Percentiles rank a stretch among this genome's conserved stretches.
phyloP scores from a whole-genome alignment of 805 yeast genomes.

The Citeromyces matritensis region DNA sequence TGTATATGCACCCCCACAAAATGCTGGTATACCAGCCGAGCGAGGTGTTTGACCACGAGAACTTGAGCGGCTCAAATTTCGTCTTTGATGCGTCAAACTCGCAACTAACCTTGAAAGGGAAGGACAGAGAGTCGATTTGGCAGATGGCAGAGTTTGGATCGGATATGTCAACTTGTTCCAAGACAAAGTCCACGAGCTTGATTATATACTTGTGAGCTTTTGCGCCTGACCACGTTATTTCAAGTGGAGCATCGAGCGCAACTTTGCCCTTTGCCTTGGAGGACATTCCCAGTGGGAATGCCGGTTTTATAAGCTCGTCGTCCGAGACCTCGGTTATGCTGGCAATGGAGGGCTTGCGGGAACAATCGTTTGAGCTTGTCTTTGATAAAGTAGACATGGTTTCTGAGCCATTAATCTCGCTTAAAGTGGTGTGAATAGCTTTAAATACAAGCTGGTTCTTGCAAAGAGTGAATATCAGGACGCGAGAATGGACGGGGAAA shows the following conservation, averaged over 20 bases:
- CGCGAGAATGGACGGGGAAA: conserved; percentile 33
- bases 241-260: conserved; percentile 31
- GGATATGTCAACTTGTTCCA: conserved; percentile 2
- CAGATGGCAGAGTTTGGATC: background rate
- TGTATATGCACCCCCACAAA: conserved; percentile 43
- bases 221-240: conserved; percentile 41
- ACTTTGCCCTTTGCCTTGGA: conserved; percentile 35
- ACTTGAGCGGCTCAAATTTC: conserved; percentile 29
- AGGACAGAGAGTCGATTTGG: conserved; percentile 5
- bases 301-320: conserved; percentile 29
- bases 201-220: conserved; percentile 27
- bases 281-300: conserved; percentile 48
- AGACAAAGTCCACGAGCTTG: conserved; percentile 14
- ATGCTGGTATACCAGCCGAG: conserved; percentile 67
- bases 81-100: conserved; percentile 26
- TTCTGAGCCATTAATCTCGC: too few species aligned
- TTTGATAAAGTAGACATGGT: conserved; percentile 6
- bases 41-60: conserved; percentile 48
- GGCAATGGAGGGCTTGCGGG: too few species aligned
- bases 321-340: conserved; percentile 10
- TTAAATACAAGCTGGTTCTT: conserved; percentile 23
- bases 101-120: conserved; percentile 3
- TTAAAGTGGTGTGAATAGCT: conserved; percentile 18
- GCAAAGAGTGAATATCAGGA: conserved; percentile 33
- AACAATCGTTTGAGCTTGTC: background rate